Base-by-base conservation (phyloP, 2,329 filamentous ascomycete genomes). In the Scytalidium lignicola region DNA sequence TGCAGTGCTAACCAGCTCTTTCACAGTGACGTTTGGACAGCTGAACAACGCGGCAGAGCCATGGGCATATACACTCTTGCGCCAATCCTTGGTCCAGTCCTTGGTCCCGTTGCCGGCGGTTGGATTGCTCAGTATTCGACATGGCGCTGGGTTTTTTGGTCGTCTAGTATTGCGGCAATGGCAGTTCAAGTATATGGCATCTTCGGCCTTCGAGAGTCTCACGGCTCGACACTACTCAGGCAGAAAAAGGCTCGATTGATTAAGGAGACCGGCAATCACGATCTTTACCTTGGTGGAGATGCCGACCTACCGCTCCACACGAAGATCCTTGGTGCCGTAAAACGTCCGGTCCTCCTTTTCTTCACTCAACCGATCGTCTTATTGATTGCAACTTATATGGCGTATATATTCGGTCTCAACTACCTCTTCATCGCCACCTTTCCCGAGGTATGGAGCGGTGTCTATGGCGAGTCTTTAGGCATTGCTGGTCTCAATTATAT, bases 31-130 rank as follows among this genome's bases (percentile, higher is more conserved):
- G 4, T 8, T n/a, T 37, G 32, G 32, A 63, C 63, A 22, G 68
- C 80, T 0, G 79, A 83, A 56, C 74, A 85, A 61, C 74, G 81
- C 54, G 81, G 81, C 2, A 75, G 72, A 55, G 76, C 79, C 2
- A 76, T 83, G 45, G 74, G 74, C 2, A 74, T 84, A 43, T 84
- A 84, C 65, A 76, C 71, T 49, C 70, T 85, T 0, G 77, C 76
- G 1, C 82, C 81, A 0, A 26, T 26, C 23, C 23, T 26, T 26
- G 65, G 65, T 0, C 64, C 52, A 1, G 56, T 61, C n/a, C 44
- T 63, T 45, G 62, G 60, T 2, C 62, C 62, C 9, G 54, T 62
- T n/a, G 54, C 51, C 21, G 61, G 62, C 28, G 65, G 65, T 7
- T 68, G 64, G 51, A 41, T 67, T 5, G 52, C 62, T 8, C 54